These are phyloP conservation scores for Chloromonas sp. DNA, from an alignment of 163 green algal species.

Conservation along the genomic window DNA sequence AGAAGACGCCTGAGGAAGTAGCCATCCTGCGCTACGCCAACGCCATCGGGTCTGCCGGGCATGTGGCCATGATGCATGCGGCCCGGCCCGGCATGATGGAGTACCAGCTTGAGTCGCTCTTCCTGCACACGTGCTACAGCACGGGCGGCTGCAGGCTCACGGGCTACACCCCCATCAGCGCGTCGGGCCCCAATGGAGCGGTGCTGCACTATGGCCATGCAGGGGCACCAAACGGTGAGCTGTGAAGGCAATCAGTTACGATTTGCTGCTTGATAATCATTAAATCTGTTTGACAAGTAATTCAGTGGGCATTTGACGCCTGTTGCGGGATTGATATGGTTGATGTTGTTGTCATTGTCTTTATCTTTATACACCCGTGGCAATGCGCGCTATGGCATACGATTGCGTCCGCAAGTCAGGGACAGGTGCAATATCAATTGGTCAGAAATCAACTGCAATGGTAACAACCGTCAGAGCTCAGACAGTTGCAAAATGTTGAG, in stretches of 20 bases:
- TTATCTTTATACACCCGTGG: too few relatives aligned
- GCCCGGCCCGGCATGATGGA: slow-evolving; percentile 73
- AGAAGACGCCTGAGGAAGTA: slow-evolving; percentile 71
- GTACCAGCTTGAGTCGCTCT: slow-evolving; percentile 59
- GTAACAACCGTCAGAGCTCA: too few relatives aligned
- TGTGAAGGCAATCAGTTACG: too few relatives aligned
- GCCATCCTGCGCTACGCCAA: slow-evolving; percentile 75
- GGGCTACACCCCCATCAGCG: slow-evolving; percentile 85
- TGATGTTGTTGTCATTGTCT: too few relatives aligned
- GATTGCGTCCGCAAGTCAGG: background rate
- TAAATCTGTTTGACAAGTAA: too few relatives aligned
- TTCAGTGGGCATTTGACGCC: too few relatives aligned
- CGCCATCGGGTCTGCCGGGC: slow-evolving; percentile 52
- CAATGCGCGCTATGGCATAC: background rate
- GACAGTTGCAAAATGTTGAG: too few relatives aligned
- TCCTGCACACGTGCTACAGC: slow-evolving; percentile 49
- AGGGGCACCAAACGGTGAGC: slow-evolving; percentile 69
- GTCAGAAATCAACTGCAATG: too few relatives aligned
- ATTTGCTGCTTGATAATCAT: too few relatives aligned
- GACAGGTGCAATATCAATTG: background rate
- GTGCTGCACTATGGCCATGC: slow-evolving; percentile 89
- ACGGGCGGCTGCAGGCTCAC: slow-evolving; percentile 17
- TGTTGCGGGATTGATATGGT: too few relatives aligned
- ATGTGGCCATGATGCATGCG: slow-evolving; percentile 69
- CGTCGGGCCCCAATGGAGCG: slow-evolving; percentile 67